phyloP scores from a whole-genome alignment of 164 flowering plant species.

The Euptelea pleiosperma region DNA sequence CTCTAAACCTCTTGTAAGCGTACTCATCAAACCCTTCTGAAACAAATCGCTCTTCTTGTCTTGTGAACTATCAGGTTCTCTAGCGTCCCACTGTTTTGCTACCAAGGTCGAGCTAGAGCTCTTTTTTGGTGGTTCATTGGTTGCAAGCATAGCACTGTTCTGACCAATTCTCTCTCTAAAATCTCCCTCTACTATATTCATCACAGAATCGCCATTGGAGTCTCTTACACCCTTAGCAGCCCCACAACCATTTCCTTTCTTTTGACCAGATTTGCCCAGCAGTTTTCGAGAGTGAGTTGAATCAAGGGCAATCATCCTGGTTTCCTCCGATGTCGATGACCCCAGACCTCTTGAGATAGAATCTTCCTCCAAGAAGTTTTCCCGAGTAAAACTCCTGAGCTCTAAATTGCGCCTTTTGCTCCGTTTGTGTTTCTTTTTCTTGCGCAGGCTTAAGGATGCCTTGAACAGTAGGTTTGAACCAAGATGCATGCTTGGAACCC shows the following conservation, averaged over 20 bases:
- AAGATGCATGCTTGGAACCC: constrained; percentile 22
- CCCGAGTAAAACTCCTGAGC: constrained; percentile 8
- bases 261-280: constrained; percentile 15
- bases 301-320: constrained; percentile 8
- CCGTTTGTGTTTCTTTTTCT: constrained; percentile 49
- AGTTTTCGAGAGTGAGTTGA: constrained; percentile 19
- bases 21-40: constrained; percentile 26
- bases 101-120: background rate
- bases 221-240: constrained; percentile 1
- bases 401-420: constrained; percentile 12
- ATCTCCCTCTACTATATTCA: constrained; percentile 19
- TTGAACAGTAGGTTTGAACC: constrained; percentile 38
- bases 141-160: constrained; percentile 29
- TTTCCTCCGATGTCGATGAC: constrained; percentile 49
- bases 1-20: constrained; percentile 42
- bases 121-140: constrained; percentile 23
- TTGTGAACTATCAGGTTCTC: constrained; percentile 13
- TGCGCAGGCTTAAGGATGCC: constrained; percentile 34
- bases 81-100: constrained; percentile 13
- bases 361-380: constrained; percentile 20
- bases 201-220: constrained; percentile 5
- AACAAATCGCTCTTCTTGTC: constrained; percentile 14
- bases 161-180: constrained; percentile 26
- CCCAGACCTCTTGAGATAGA: constrained; percentile 22
- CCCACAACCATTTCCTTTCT: constrained; percentile 13